A percentile compares a stretch with the other conserved stretches of the same genome.
phyloP scores from a whole-genome alignment of 331 rosid species.

The Acacia pycnantha region DNA sequence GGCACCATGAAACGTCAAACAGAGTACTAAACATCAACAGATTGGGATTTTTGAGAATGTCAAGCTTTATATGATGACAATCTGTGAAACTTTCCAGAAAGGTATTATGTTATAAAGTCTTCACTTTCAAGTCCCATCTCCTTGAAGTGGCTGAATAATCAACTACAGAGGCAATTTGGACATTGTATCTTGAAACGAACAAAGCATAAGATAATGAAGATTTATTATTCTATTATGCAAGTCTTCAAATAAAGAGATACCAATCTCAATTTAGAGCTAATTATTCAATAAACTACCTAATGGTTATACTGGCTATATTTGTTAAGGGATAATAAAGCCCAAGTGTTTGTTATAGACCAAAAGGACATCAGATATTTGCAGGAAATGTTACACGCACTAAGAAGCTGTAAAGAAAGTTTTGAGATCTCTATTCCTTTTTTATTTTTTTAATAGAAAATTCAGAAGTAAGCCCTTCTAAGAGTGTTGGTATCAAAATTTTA shows the following conservation, averaged over 20 bases:
- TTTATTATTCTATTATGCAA: not conserved
- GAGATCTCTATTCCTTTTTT: not conserved
- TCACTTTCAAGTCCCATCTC: not conserved
- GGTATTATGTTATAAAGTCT: not conserved
- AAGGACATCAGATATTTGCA: not conserved
- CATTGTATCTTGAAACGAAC: not conserved
- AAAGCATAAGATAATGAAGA: not conserved
- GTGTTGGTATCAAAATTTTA: not conserved
- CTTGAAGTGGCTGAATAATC: not conserved
- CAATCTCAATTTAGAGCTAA: not conserved
- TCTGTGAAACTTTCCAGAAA: not conserved
- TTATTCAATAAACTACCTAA: not conserved
- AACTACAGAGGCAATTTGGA: not conserved
- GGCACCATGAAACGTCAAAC: constrained; percentile 1
- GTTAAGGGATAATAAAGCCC: not conserved
- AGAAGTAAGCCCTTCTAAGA: not conserved
- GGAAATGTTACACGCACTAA: not conserved
- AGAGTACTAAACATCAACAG: not conserved
- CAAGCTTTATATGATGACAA: not conserved
- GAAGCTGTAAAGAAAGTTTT: not conserved
- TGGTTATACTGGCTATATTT: no score
- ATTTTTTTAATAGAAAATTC: not conserved
- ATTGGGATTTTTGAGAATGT: not conserved
- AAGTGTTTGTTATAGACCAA: not conserved
- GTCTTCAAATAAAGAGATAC: not conserved